Base-by-base conservation (phyloP, 495 filamentous ascomycete genomes). In the Pseudoneurospora amorphoporcata region DNA sequence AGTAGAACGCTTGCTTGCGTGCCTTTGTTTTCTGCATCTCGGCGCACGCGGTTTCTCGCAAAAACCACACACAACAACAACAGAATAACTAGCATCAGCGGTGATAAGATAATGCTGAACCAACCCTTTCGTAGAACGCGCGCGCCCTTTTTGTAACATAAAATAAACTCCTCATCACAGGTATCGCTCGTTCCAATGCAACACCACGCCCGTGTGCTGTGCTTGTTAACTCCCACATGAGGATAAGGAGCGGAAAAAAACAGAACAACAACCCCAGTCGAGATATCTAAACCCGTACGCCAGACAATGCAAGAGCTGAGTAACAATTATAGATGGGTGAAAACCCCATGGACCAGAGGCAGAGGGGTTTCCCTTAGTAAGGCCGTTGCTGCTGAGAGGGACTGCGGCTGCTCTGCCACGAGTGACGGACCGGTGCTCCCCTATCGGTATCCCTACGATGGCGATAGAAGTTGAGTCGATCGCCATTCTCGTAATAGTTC, bases 401-500 rank as follows among this genome's bases (percentile, higher is more conserved):
- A 73, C 79, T 80, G 65, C 78, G 75, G 73, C 53, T 65, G 53
- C 68, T 77, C 68, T 78, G 79, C 79, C 79, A 80, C 23, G 76
- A 73, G 70, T 77, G 79, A 29, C 79, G 76, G 43, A 75, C 42
- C 8, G 79, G 73, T 16, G 72, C 75, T 14, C 71, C 70, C 35
- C 78, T 72, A 40, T 79, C 78, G 17, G 74, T 76, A 12, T 78
- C 72, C 23, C 77, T 73, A 43, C 79, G 78, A 68, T 81, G 79
- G 53, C 79, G 77, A 39, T 78, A 73, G 43, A 81, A 81, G 72
- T 79, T 80, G 8, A 81, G 75, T 4, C 79, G 78, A 68, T 81
- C 79, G 70, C 74, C 76, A 39, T 79, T 79, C 7, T 79, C 78
- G 53, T 81, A 81, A 43, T 77, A 80, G 68, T 76, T 78, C 53